phyloP scores from a whole-genome alignment of 2,329 filamentous ascomycete species.

The Falciphora oryzae region DNA sequence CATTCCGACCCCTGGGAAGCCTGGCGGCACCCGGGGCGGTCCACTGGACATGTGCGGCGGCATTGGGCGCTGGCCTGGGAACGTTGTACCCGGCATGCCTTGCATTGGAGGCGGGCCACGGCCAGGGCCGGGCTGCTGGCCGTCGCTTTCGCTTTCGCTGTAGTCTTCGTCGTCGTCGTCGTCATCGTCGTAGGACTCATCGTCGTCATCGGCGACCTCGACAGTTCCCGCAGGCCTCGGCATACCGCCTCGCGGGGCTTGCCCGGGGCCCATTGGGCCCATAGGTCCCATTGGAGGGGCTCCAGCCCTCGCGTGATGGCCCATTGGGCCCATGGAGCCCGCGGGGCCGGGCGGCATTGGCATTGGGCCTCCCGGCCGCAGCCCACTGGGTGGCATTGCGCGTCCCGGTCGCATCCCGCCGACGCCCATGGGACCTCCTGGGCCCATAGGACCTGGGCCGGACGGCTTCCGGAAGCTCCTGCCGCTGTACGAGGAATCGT shows the following conservation, averaged over 20 bases:
- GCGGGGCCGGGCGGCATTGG: not conserved
- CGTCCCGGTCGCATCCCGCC: not conserved
- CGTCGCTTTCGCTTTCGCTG: not conserved
- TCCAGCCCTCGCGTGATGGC: no score
- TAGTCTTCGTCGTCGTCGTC: not conserved
- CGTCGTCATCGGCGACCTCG: not conserved
- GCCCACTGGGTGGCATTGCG: not conserved
- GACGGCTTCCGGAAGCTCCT: not conserved
- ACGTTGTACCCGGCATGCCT: not conserved
- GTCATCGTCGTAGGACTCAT: not conserved
- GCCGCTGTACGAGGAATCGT: constrained; percentile 6
- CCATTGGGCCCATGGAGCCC: not conserved
- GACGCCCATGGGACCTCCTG: not conserved
- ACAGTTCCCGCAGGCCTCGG: not conserved
- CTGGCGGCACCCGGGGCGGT: not conserved
- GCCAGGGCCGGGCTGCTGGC: not conserved
- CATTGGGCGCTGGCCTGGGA: constrained; percentile 1
- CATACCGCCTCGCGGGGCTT: not conserved
- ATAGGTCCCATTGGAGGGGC: not conserved
- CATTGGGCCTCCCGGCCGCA: not conserved
- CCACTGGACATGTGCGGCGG: not conserved
- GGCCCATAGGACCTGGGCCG: not conserved
- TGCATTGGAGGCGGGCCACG: not conserved
- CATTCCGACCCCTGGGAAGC: not conserved
- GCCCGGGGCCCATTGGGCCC: not conserved